Evolutionary conservation across 2,329 filamentous ascomycete species (phyloP).

Genomic region (Xylariaceae sp.): DNA sequence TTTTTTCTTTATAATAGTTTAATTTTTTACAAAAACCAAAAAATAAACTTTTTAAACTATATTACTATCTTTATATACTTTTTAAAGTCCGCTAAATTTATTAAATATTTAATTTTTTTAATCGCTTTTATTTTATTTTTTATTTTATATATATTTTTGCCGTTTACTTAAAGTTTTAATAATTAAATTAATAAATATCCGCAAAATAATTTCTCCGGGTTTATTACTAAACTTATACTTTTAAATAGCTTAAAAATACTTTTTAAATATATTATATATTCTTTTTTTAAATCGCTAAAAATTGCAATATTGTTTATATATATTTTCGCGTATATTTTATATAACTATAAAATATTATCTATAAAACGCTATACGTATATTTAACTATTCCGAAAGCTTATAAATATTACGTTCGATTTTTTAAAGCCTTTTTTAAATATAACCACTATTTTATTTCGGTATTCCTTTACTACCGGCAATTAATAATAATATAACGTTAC

Average conservation of each 20-base stretch:
- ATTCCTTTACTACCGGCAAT: not conserved
- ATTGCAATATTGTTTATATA: not conserved
- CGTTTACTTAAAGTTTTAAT: not conserved
- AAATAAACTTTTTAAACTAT: not conserved
- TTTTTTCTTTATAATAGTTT: not conserved
- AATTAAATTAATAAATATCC: not conserved
- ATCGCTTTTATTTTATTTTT: no score
- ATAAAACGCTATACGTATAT: not conserved
- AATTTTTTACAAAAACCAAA: not conserved
- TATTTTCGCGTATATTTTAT: not conserved
- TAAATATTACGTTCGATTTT: not conserved
- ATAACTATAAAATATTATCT: not conserved
- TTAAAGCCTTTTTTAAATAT: not conserved
- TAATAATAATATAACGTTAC: not conserved
- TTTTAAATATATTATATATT: not conserved
- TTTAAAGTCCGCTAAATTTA: not conserved
- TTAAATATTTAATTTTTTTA: not conserved
- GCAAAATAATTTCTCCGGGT: not conserved
- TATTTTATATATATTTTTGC: not conserved
- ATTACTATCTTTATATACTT: not conserved
- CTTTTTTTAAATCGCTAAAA: not conserved
- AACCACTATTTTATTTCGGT: not conserved
- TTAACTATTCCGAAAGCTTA: not conserved
- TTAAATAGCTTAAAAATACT: not conserved
- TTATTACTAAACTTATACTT: not conserved